Conservation (phyloP, 2,329 filamentous ascomycete species). For the Endothia cerciana region DNA sequence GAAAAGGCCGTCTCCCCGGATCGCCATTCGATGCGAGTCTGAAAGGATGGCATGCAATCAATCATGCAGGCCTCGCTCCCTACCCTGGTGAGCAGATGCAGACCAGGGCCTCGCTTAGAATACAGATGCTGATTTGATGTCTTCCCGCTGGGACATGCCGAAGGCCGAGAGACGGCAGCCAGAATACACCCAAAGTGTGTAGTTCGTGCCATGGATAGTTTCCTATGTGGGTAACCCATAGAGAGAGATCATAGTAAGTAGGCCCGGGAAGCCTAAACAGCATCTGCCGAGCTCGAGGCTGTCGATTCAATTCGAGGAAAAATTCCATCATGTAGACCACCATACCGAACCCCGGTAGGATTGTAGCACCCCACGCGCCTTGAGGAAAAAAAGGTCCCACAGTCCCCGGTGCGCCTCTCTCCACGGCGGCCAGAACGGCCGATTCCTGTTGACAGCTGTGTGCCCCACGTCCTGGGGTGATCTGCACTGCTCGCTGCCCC, state of each 20-base stretch:
- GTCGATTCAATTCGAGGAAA: slow-evolving; percentile 15
- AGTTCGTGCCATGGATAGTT: no score
- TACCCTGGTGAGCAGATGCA: no score
- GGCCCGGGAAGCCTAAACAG: background rate
- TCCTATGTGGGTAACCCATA: background rate
- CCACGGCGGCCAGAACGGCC: slow-evolving; percentile 1
- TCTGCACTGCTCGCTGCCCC: background rate
- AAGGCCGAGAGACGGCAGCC: no score
- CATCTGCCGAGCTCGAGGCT: background rate
- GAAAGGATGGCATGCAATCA: no score
- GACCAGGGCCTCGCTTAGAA: no score
- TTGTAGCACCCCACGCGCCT: no score
- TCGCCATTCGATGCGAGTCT: no score
- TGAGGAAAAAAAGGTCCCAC: slow-evolving; percentile 26
- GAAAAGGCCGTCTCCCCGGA: no score
- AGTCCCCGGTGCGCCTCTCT: background rate
- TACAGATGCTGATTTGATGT: no score
- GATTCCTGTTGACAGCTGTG: background rate
- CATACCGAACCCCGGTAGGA: slow-evolving; percentile 30
- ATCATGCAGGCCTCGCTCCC: no score
- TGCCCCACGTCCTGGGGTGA: slow-evolving; percentile 4
- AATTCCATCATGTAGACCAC: slow-evolving; percentile 2
- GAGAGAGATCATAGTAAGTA: background rate
- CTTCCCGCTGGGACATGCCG: no score
- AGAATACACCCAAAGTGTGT: no score